Conservation (phyloP, 805 yeast genomes). For the Saccharomyces kudriavzevii region DNA sequence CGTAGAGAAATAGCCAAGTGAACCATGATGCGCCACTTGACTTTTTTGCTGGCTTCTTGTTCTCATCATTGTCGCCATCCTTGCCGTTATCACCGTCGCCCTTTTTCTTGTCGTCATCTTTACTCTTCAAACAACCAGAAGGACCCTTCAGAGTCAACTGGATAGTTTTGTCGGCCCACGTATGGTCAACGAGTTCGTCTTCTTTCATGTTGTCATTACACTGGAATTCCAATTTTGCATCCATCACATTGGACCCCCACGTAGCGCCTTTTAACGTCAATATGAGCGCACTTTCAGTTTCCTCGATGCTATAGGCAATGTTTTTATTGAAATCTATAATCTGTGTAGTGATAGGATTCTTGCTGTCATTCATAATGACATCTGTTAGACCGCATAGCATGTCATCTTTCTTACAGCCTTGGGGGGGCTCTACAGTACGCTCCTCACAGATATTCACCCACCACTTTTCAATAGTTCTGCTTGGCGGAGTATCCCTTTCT, state of each 20-base stretch:
- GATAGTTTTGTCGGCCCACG: slow-evolving; percentile 23
- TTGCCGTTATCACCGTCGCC: slow-evolving; percentile 16
- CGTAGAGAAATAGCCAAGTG: slow-evolving; percentile 72
- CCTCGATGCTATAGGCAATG: slow-evolving; percentile 21
- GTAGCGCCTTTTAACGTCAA: slow-evolving; percentile 43
- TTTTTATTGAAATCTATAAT: slow-evolving; percentile 46
- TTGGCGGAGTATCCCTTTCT: slow-evolving; percentile 68
- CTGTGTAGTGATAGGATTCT: slow-evolving; percentile 45
- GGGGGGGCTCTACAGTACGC: slow-evolving; percentile 28
- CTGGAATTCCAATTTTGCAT: slow-evolving; percentile 39
- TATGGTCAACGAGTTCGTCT: slow-evolving; percentile 16
- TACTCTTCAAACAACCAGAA: slow-evolving; percentile 35
- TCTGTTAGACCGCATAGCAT: slow-evolving; percentile 71
- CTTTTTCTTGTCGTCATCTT: slow-evolving; percentile 18
- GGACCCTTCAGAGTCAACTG: slow-evolving; percentile 34
- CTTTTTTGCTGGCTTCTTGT: slow-evolving; percentile 27
- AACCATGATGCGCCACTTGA: slow-evolving; percentile 35
- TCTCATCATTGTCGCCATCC: slow-evolving; percentile 21
- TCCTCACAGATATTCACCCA: slow-evolving; percentile 61
- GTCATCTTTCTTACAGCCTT: slow-evolving; percentile 59
- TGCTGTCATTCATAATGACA: slow-evolving; percentile 41
- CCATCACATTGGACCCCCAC: slow-evolving; percentile 61
- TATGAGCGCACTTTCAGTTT: slow-evolving; percentile 29
- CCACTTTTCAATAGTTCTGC: slow-evolving; percentile 56
- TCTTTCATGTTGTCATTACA: slow-evolving; percentile 39